Conservation (phyloP, 139 green algal genomes). For the Marvania coccoides region DNA sequence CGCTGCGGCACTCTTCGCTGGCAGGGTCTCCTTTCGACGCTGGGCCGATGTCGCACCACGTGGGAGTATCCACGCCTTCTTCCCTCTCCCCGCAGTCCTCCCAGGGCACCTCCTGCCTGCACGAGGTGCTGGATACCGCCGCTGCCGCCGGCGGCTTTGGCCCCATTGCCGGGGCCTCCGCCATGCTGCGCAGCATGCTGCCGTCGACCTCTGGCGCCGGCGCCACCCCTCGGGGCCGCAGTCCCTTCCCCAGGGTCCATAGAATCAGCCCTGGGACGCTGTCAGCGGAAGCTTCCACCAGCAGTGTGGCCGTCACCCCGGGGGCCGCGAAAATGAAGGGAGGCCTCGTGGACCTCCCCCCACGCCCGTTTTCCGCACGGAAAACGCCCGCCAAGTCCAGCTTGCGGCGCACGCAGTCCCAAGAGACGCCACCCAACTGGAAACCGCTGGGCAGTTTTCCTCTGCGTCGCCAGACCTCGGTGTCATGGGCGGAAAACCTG, state of each 20-base stretch:
- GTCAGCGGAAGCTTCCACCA: background rate
- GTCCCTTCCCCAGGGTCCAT: background rate
- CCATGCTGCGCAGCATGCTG: background rate
- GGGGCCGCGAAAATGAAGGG: background rate
- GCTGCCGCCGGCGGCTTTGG: background rate
- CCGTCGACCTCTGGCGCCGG: background rate
- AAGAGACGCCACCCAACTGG: background rate
- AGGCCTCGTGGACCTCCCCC: conserved; percentile 1
- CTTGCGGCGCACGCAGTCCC: conserved; percentile 6
- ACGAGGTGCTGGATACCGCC: background rate
- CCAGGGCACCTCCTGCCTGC: background rate
- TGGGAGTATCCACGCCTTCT: too few relatives aligned
- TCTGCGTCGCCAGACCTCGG: conserved; percentile 15
- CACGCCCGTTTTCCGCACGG: background rate
- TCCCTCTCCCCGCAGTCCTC: background rate
- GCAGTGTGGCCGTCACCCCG: background rate
- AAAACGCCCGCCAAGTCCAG: conserved; percentile 9
- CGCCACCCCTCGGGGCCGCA: background rate
- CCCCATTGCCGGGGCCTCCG: background rate
- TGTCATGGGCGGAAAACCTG: conserved; percentile 25
- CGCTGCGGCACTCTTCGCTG: too few relatives aligned
- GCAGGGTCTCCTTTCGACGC: too few relatives aligned
- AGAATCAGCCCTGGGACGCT: background rate
- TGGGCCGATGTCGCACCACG: too few relatives aligned
- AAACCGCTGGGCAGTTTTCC: conserved; percentile 7